Conservation (phyloP, 2,329 filamentous ascomycete genomes). For the Cladosporium sp. region DNA sequence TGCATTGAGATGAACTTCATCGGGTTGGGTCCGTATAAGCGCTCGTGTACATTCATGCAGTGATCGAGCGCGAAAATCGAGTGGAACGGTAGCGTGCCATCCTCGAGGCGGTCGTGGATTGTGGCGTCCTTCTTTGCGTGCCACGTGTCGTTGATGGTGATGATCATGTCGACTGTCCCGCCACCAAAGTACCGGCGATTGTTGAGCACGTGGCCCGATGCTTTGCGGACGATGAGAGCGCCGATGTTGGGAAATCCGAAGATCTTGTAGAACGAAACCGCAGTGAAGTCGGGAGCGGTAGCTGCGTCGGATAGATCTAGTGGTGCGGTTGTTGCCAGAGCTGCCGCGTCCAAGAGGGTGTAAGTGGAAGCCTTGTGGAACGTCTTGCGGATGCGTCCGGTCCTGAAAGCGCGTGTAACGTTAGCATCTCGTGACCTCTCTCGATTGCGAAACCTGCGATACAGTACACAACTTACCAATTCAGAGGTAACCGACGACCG, state of each 20-base stretch:
- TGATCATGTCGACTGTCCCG: conserved; percentile 64
- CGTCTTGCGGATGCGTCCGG: conserved; percentile 36
- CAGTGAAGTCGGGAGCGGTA: conserved; percentile 60
- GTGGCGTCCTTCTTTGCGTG: conserved; percentile 55
- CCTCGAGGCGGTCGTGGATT: conserved; percentile 63
- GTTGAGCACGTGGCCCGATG: conserved; percentile 56
- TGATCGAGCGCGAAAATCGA: conserved; percentile 63
- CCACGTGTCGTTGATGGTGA: conserved; percentile 54
- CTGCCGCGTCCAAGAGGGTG: conserved; percentile 63
- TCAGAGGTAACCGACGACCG: conserved; percentile 38
- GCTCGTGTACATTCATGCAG: conserved; percentile 58
- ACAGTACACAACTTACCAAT: conserved; percentile 31
- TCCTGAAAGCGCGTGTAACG: conserved; percentile 27
- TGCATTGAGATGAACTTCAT: conserved; percentile 62
- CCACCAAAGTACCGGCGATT: conserved; percentile 66
- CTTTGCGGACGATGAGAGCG: conserved; percentile 58
- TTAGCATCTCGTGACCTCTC: conserved; percentile 23
- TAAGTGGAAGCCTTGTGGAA: conserved; percentile 42
- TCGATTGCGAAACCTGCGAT: conserved; percentile 9
- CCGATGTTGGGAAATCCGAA: conserved; percentile 67
- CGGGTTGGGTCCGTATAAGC: conserved; percentile 57
- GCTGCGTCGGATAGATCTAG: conserved; percentile 56
- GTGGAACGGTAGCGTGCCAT: conserved; percentile 67
- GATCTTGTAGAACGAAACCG: conserved; percentile 65
- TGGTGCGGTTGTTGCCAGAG: conserved; percentile 62